These are phyloP conservation scores for Candida saitoana DNA, from an alignment of 805 yeast species.

Conservation along the genomic window DNA sequence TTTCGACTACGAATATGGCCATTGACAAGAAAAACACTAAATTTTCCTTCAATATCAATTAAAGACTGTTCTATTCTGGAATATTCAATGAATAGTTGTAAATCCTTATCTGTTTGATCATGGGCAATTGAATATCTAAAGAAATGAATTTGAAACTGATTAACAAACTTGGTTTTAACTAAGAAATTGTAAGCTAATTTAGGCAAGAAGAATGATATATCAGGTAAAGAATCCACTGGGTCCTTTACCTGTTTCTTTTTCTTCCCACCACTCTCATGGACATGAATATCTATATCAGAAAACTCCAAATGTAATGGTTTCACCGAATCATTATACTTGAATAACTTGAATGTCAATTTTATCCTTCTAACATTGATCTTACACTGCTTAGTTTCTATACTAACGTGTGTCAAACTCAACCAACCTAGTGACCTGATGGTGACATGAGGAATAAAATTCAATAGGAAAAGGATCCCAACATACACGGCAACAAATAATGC, in stretches of 20 bases:
- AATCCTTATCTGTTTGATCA: slow-evolving; percentile 11
- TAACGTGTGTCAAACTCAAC: slow-evolving; percentile 23
- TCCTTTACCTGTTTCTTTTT: neutral
- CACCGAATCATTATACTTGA: slow-evolving; percentile 18
- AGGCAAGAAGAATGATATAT: slow-evolving; percentile 15
- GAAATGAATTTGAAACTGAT: slow-evolving; percentile 23
- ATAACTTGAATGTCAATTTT: slow-evolving; percentile 19
- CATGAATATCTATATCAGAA: slow-evolving; percentile 14
- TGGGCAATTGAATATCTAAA: slow-evolving; percentile 12
- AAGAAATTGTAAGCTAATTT: slow-evolving; percentile 18
- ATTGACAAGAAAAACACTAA: slow-evolving; percentile 16
- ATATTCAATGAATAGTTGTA: slow-evolving; percentile 19
- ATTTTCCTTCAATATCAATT: slow-evolving; percentile 13
- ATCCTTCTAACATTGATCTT: slow-evolving; percentile 16
- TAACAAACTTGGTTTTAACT: slow-evolving; percentile 17
- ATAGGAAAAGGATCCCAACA: slow-evolving; percentile 12
- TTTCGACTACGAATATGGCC: slow-evolving; percentile 17
- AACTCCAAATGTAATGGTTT: slow-evolving; percentile 27
- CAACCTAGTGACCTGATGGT: slow-evolving; percentile 27
- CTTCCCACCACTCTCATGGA: neutral
- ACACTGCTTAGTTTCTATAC: slow-evolving; percentile 14
- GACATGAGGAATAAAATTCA: slow-evolving; percentile 26
- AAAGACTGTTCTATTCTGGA: slow-evolving; percentile 17
- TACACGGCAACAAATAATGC: slow-evolving; percentile 10
- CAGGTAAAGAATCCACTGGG: neutral